These are phyloP conservation scores for Globomyces sp. DNA, from an alignment of 371 early-diverging fungal genomes.

Conservation along the genomic window DNA sequence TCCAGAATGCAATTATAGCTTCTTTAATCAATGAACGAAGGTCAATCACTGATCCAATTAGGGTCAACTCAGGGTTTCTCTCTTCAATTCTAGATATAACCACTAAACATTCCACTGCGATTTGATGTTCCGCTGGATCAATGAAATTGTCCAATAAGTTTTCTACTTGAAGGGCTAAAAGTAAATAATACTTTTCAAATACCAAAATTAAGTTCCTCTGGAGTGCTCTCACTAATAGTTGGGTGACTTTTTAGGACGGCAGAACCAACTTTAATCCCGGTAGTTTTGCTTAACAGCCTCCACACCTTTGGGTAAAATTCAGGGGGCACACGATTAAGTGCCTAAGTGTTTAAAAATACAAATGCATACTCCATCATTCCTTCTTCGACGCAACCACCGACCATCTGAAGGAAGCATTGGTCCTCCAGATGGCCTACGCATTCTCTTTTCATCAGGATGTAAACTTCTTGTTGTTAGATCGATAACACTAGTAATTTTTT, in stretches of 20 bases:
- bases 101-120: conserved; percentile 70
- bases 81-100: conserved; percentile 66
- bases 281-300: conserved; percentile 64
- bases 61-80: conserved; percentile 58
- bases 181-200: background rate
- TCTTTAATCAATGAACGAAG: conserved; percentile 61
- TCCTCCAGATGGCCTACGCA: background rate
- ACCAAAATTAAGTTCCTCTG: conserved; percentile 69
- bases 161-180: conserved; percentile 70
- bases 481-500: conserved; percentile 21
- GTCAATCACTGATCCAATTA: conserved; percentile 57
- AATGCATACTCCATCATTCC: conserved; percentile 63
- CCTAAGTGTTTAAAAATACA: conserved; percentile 15
- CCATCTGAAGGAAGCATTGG: conserved; percentile 62
- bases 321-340: conserved; percentile 75
- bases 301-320: conserved; percentile 80
- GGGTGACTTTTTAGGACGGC: conserved; percentile 73
- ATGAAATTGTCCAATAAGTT: conserved; percentile 63
- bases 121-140: conserved; percentile 85
- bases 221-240: conserved; percentile 79
- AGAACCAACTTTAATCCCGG: conserved; percentile 54
- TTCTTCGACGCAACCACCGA: conserved; percentile 66
- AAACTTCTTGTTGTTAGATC: conserved; percentile 27
- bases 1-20: conserved; percentile 70
- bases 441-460: background rate